These are phyloP conservation scores for Termitomyces sp. DNA, from an alignment of 768 basidiomycete species.

Conservation along the genomic window DNA sequence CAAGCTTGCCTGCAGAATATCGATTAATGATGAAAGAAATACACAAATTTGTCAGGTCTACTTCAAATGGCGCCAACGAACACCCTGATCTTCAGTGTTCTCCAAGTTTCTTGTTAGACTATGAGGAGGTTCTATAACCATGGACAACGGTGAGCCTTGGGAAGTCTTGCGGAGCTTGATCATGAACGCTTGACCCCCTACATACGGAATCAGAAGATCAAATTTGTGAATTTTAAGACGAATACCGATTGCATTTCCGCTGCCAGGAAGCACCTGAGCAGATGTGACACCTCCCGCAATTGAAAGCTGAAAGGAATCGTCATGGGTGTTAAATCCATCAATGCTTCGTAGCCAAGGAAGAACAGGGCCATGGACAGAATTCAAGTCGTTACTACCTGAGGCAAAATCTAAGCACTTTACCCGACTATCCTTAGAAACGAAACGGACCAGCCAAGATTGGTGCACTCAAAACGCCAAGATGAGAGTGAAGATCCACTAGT, in stretches of 20 bases:
- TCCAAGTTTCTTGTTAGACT: conserved; percentile 40
- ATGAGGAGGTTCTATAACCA: conserved; percentile 82
- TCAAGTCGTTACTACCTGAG: conserved; percentile 48
- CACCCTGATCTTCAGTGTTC: conserved; percentile 30
- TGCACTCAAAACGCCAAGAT: conserved; percentile 65
- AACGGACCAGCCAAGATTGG: conserved; percentile 46
- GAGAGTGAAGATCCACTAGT: conserved; percentile 72
- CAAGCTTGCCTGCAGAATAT: conserved; percentile 48
- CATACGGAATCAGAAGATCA: neutral
- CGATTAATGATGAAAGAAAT: conserved; percentile 2
- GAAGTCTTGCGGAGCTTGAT: conserved; percentile 77
- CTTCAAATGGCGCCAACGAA: conserved; percentile 83
- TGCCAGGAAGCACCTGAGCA: conserved; percentile 75
- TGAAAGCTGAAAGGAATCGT: conserved; percentile 64
- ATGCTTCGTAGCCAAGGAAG: conserved; percentile 76
- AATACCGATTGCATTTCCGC: conserved; percentile 66
- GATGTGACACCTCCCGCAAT: conserved; percentile 89
- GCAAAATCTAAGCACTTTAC: neutral
- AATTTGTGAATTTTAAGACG: neutral
- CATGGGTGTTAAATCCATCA: conserved; percentile 85
- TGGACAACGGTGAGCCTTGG: conserved; percentile 71
- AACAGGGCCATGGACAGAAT: conserved; percentile 63
- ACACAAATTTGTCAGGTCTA: conserved; percentile 22
- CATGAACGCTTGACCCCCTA: conserved; percentile 85
- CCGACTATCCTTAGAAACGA: conserved; percentile 2